Evolutionary conservation across 23 red algal genomes (phyloP).

Genomic region (Agarophyton chilense): DNA sequence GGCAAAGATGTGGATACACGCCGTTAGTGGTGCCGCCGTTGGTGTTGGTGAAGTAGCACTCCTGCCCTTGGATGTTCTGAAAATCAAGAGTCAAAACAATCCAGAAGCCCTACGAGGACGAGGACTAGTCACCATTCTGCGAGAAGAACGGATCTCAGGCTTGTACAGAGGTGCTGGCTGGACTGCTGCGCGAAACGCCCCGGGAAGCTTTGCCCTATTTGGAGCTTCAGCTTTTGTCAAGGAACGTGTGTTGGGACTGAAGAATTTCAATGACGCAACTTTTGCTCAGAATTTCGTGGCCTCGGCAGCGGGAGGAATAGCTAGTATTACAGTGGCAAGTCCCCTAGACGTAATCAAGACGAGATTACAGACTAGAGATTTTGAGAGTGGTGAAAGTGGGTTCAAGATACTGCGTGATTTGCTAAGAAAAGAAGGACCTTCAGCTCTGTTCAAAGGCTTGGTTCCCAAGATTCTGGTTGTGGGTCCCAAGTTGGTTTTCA

Average conservation of each 20-base stretch:
- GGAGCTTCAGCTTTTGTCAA: constrained; percentile 77
- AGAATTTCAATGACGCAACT: constrained; percentile 75
- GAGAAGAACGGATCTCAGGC: constrained; percentile 56
- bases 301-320: constrained; percentile 67
- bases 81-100: constrained; percentile 81
- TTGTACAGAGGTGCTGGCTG: constrained; percentile 82
- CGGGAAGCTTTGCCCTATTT: constrained; percentile 76
- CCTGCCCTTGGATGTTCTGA: constrained; percentile 82
- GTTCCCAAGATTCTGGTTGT: constrained; percentile 78
- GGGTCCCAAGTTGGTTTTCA: constrained; percentile 76
- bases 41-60: constrained; percentile 75
- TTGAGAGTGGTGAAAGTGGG: constrained; percentile 60
- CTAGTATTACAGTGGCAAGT: constrained; percentile 70
- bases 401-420: constrained; percentile 53
- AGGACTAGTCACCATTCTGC: constrained; percentile 56
- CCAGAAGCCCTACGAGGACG: constrained; percentile 68
- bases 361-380: constrained; percentile 69
- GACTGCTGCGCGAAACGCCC: constrained; percentile 77
- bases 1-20: constrained; percentile 67
- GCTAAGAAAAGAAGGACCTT: constrained; percentile 56
- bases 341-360: constrained; percentile 83
- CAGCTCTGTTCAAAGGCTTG: constrained; percentile 77
- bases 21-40: constrained; percentile 55
- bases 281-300: constrained; percentile 75
- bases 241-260: constrained; percentile 65